A percentile compares a stretch with the other conserved stretches of the same genome.
Conservation (phyloP, 2,329 filamentous ascomycete genomes). For the Tolypocladium sp. region DNA sequence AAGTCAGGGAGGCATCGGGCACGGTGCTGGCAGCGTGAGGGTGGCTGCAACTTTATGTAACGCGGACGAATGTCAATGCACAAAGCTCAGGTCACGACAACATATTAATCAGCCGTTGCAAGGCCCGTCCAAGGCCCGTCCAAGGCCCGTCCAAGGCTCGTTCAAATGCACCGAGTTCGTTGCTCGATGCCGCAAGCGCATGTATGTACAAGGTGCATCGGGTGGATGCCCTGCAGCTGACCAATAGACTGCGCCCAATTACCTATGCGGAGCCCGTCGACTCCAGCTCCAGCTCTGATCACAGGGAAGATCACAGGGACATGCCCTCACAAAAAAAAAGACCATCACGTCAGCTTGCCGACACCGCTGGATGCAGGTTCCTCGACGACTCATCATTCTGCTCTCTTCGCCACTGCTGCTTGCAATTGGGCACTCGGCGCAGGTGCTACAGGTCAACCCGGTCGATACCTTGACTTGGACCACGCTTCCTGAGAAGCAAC, state of each 20-base stretch:
- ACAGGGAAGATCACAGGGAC: slow-evolving; percentile 27
- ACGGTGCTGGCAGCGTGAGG: not conserved
- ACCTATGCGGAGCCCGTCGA: not conserved
- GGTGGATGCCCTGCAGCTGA: not conserved
- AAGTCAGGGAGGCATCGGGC: not conserved
- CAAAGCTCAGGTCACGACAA: not conserved
- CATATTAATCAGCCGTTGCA: not conserved
- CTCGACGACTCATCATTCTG: not conserved
- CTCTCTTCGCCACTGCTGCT: not conserved
- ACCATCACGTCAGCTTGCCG: slow-evolving; percentile 11
- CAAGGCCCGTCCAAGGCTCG: not conserved
- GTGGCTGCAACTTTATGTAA: not conserved
- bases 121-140: not conserved
- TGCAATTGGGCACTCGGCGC: not conserved
- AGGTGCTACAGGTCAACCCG: not conserved
- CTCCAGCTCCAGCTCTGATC: slow-evolving; percentile 8
- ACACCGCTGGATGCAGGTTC: not conserved
- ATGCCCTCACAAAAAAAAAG: slow-evolving; percentile 9
- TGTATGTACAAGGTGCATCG: too few species aligned
- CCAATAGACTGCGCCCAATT: not conserved
- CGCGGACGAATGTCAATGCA: not conserved
- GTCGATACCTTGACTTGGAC: not conserved
- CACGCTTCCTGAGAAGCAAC: too few species aligned
- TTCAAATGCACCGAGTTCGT: too few species aligned
- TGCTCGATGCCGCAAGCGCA: not conserved